A percentile compares a stretch with the other conserved stretches of the same genome.
phyloP scores from a whole-genome alignment of 176 grass and related monocot species.

The Raddia distichophylla region DNA sequence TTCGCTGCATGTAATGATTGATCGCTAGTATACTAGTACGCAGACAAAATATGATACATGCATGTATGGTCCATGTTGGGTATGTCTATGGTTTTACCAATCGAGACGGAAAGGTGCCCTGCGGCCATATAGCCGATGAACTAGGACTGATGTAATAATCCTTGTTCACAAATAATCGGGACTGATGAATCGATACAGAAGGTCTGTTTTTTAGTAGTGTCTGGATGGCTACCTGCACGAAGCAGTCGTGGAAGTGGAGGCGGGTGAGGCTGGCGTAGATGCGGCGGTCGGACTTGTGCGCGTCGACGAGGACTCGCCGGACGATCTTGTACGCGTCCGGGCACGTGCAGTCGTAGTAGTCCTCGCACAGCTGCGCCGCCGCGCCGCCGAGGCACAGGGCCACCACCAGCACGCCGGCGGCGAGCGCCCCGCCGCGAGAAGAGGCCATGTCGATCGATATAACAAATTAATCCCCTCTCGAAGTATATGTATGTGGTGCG shows the following conservation, averaged over 20 bases:
- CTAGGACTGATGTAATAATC: no score
- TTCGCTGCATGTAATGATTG: no score
- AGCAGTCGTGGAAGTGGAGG: conserved; percentile 94
- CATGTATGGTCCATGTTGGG: no score
- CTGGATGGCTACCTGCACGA: conserved; percentile 53
- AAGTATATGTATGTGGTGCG: background rate
- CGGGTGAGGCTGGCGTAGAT: conserved; percentile 77
- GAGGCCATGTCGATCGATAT: background rate
- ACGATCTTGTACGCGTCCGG: conserved; percentile 62
- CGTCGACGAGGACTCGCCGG: conserved; percentile 47
- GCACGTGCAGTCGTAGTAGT: conserved; percentile 65
- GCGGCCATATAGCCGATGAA: no score
- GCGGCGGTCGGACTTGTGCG: conserved; percentile 56
- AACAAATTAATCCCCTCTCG: background rate
- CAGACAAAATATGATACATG: no score
- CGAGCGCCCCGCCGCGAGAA: background rate
- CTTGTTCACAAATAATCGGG: no score
- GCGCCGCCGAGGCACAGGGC: background rate
- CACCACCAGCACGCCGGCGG: background rate
- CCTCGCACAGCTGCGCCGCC: conserved; percentile 47
- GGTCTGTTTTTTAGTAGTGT: no score
- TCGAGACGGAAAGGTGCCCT: no score
- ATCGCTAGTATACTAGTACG: no score
- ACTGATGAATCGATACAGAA: no score
- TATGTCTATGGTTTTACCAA: no score